These are phyloP conservation scores for Coniochaeta sp. DNA, from an alignment of 2,329 filamentous ascomycete genomes.

Conservation along the genomic window DNA sequence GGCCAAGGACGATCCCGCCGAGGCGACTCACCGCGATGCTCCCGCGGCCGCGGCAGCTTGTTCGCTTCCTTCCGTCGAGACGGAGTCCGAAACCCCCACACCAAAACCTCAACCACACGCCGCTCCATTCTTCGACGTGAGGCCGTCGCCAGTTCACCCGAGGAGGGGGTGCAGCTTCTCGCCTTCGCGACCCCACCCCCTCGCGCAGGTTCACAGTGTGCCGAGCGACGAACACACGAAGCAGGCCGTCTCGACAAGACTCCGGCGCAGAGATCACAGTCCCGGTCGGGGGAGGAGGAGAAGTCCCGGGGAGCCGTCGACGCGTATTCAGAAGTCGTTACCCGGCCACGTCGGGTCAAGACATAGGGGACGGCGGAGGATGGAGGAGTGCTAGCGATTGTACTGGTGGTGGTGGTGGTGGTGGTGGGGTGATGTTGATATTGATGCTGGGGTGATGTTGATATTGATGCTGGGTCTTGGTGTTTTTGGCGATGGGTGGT, in stretches of 20 bases:
- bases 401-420: neutral
- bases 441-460: neutral
- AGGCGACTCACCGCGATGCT: neutral
- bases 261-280: conserved; percentile 23
- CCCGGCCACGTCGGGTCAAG: conserved; percentile 32
- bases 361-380: conserved; percentile 29
- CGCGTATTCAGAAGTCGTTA: conserved; percentile 40
- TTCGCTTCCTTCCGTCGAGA: neutral
- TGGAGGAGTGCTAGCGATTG: conserved; percentile 27
- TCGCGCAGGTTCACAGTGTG: conserved; percentile 16
- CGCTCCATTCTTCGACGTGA: conserved; percentile 16
- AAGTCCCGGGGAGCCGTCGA: conserved; percentile 37
- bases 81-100: conserved; percentile 16
- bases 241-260: conserved; percentile 12
- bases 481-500: neutral
- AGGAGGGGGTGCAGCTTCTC: conserved; percentile 22
- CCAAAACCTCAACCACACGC: conserved; percentile 15
- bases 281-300: conserved; percentile 27
- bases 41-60: neutral
- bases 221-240: conserved; percentile 25
- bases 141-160: conserved; percentile 17
- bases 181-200: conserved; percentile 19
- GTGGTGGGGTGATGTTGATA: neutral
- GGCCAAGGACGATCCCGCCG: conserved; percentile 7
- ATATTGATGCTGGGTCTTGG: neutral